Base-by-base conservation (phyloP, 805 yeast genomes). In the Cyberlindnera americana region DNA sequence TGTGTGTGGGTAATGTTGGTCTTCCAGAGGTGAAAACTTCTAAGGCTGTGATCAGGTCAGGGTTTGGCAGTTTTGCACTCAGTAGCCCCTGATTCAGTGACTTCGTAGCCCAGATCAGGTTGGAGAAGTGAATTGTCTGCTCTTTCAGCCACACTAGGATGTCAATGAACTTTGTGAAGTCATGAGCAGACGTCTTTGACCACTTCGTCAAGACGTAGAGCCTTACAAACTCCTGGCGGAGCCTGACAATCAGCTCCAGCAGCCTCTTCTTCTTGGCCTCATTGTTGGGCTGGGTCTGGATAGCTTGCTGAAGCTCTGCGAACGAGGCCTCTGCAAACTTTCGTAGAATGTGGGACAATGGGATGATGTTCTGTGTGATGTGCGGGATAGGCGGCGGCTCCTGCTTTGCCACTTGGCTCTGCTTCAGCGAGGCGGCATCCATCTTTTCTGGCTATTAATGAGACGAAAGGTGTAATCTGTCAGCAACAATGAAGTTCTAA, bases 11-110 rank as follows among this genome's bases (percentile, higher is more conserved):
- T 28, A 85, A 68, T 27, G 75, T 78, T 1, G 97, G 96, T 46
- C 83, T 67, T 4, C 95, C 95, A 28, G 75, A 69, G 29, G 79
- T 75, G 39, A 90, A 67, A 0, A 93, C 96, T 56, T 91, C 95
- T 49, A 91, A 65, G 1, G 95, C 87, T 0, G 98, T 90, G 18
- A 80, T 73, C 16, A 93, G 60, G 61, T 93, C 99, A 0, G 96
- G 93, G 59, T 88, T 87, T 5, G 96, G 95, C 38, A 91, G 65
- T 54, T 95, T 90, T 0, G 99, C 98, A 21, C 89, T 85, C 1
- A 88, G 75, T 47, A 85, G 62, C n/a, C 82, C 77, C 37, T 78
- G 75, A 47, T 81, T 85, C 18, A 84, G 66, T n/a, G 71, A 70
- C 46, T 81, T 84, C 28, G 89, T 66, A 11, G 83, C 80, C 64